Evolutionary conservation across 2,329 filamentous ascomycete species (phyloP).

Genomic region (Pseudovirgaria hyperparasitica): DNA sequence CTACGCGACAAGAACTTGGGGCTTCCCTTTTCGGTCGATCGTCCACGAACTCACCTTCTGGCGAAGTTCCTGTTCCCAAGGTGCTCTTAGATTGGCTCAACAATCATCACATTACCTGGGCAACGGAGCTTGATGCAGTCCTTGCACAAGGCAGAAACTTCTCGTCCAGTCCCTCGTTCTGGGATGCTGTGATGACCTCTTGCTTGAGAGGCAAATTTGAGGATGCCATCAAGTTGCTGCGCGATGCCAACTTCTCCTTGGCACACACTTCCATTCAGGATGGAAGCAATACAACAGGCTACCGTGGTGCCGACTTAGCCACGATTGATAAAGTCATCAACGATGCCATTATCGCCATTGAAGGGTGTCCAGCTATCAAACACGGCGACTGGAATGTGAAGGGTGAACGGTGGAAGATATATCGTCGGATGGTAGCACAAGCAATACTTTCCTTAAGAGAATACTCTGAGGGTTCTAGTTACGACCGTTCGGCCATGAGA

Average conservation of each 20-base stretch:
- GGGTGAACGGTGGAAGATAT: conserved; percentile 71
- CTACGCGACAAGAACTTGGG: conserved; percentile 10
- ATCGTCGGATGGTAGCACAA: conserved; percentile 60
- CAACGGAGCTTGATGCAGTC: conserved; percentile 53
- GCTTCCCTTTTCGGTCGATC: conserved; percentile 8
- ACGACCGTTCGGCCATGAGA: conserved; percentile 30
- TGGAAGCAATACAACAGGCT: conserved; percentile 51
- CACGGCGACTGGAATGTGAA: conserved; percentile 69
- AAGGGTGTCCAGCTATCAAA: conserved; percentile 56
- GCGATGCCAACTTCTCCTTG: conserved; percentile 64
- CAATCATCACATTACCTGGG: conserved; percentile 59
- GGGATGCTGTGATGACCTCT: conserved; percentile 67
- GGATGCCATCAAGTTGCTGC: conserved; percentile 55
- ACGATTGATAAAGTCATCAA: conserved; percentile 63
- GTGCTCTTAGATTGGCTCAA: conserved; percentile 76
- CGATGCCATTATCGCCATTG: conserved; percentile 55
- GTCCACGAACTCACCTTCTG: conserved; percentile 6
- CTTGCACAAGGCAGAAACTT: conserved; percentile 55
- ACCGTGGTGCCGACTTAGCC: conserved; percentile 61
- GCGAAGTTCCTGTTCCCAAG: conserved; percentile 49
- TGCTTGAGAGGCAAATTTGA: conserved; percentile 63
- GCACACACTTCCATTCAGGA: conserved; percentile 54
- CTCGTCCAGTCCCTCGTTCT: conserved; percentile 65
- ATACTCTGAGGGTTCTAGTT: conserved; percentile 64
- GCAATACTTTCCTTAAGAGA: conserved; percentile 58